Evolutionary conservation across 306 rosid species (phyloP).

Genomic region (Prunus davidiana): DNA sequence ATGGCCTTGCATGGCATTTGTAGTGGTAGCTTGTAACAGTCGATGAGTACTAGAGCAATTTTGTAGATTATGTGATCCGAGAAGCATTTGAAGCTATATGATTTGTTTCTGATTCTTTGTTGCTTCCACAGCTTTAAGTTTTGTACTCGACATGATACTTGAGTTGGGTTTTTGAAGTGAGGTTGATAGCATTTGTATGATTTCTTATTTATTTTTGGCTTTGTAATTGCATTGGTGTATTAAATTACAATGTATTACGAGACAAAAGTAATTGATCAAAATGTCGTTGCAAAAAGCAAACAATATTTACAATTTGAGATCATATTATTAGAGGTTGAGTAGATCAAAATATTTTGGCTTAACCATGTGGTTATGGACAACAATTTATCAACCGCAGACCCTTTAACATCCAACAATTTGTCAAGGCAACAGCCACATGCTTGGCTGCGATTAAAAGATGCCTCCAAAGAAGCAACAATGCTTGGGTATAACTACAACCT

Average conservation of each 20-base stretch:
- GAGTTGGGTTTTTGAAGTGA: neutral
- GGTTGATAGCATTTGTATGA: neutral
- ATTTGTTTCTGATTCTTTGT: neutral
- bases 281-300: no score
- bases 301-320: no score
- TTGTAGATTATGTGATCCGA: neutral
- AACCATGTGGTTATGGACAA: neutral
- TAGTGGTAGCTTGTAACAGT: conserved; percentile 6
- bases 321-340: neutral
- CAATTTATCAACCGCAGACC: neutral
- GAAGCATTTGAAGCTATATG: neutral
- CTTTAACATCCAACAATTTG: neutral
- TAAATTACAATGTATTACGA: no score
- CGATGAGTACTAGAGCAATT: neutral
- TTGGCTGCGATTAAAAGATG: no score
- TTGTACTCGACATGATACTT: neutral
- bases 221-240: no score
- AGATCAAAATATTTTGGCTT: neutral
- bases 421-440: no score
- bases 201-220: no score
- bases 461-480: neutral
- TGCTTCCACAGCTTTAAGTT: neutral
- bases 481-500: conserved; percentile 1
- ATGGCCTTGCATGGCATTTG: neutral
- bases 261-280: no score